A percentile compares a stretch with the other conserved stretches of the same genome.
Conservation (phyloP, 2,329 filamentous ascomycete genomes). For the Zasmidium cellare region DNA sequence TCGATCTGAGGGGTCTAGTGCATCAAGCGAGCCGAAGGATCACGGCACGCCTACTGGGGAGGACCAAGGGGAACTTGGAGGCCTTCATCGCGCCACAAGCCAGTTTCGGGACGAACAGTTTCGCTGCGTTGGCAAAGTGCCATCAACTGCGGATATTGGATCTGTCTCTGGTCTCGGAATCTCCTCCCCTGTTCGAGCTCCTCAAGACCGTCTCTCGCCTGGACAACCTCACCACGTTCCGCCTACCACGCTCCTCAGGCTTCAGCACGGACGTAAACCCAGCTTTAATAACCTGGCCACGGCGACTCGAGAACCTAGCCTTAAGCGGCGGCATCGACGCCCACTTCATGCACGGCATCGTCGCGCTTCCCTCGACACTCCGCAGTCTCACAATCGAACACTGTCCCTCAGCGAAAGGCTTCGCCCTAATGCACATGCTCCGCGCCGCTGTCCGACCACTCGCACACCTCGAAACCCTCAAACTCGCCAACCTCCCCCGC, state of each 20-base stretch:
- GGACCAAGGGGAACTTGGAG: slow-evolving; percentile 53
- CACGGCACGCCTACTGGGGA: slow-evolving; percentile 57
- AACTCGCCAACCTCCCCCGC: slow-evolving; percentile 42
- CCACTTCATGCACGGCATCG: slow-evolving; percentile 40
- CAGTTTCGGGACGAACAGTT: slow-evolving; percentile 58
- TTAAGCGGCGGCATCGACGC: slow-evolving; percentile 47
- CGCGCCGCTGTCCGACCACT: slow-evolving; percentile 30
- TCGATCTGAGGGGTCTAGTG: slow-evolving; percentile 58
- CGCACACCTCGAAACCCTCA: slow-evolving; percentile 37
- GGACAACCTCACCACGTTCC: slow-evolving; percentile 45
- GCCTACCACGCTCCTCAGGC: slow-evolving; percentile 34
- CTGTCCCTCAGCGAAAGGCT: slow-evolving; percentile 41
- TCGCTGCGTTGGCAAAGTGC: slow-evolving; percentile 59
- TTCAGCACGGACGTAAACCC: slow-evolving; percentile 27
- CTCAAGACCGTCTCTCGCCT: slow-evolving; percentile 54
- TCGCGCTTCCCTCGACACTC: slow-evolving; percentile 34
- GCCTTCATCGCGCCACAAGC: slow-evolving; percentile 59
- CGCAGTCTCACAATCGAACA: slow-evolving; percentile 44
- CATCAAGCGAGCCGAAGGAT: slow-evolving; percentile 60
- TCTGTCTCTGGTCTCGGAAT: slow-evolving; percentile 54
- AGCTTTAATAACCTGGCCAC: slow-evolving; percentile 41
- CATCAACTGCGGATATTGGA: slow-evolving; percentile 50
- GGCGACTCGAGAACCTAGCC: slow-evolving; percentile 41
- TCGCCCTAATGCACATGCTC: slow-evolving; percentile 40
- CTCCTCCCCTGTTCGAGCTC: slow-evolving; percentile 50